Base-by-base conservation (phyloP, 495 filamentous ascomycete genomes). In the Pyrenula massariospora region DNA sequence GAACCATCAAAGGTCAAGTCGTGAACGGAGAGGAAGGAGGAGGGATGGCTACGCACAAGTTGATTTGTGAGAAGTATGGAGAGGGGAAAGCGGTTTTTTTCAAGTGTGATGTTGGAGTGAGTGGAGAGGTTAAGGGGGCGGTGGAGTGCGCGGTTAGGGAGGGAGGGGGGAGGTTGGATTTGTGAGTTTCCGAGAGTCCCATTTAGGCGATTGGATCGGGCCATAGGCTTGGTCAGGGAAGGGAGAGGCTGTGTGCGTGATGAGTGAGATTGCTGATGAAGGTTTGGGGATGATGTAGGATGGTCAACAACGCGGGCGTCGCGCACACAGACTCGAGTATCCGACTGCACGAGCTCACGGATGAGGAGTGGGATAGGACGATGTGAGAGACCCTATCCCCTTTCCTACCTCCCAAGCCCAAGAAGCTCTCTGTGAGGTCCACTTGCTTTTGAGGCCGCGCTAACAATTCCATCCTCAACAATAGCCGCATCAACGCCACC, bases 271-370 rank as follows among this genome's bases (percentile, higher is more conserved):
- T 5, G 8, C 15, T 8, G 31, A 42, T 42, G 5, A 42, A 42
- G 31, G 8, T 20, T n/a, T 57, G 24, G 22, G 10, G 3, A 20
- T 50, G 25, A 54, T 24, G 12, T 22, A 77, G 73, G 21, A 62
- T 83, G 59, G 70, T 78, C 54, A 80, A 80, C 54, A 82, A 83
- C 61, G 79, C 78, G 0, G 79, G 78, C 3, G 72, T 79, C 2
- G 58, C 59, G 11, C 55, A 56, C 54, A 0, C 47, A 51, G 1
- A 65, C 68, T 1, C 57, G 57, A 0, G 63, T 65, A 52, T 52
- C 10, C n/a, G 50, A 2, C 56, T 77, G 1, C 73, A 78, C 58
- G 62, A 75, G 42, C 70, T 68, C 2, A 59, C 60, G 0, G 73
- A 77, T 51, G 53, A 62, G 0, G 67, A 61, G 0, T 81, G 68